phyloP scores from a whole-genome alignment of 805 yeast species.

The Candida endomychidarum region DNA sequence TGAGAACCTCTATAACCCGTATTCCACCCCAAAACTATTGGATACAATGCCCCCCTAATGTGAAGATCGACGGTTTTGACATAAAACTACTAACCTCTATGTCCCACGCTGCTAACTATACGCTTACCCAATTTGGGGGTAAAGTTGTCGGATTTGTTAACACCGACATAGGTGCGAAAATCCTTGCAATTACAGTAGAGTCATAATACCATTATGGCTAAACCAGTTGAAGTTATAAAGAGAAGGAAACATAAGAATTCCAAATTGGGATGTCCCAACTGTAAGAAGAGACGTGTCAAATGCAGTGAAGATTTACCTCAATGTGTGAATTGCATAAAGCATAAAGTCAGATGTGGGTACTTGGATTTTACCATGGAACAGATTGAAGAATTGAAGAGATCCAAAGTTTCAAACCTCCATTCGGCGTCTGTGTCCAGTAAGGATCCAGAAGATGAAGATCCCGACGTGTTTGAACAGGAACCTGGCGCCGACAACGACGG shows the following conservation, averaged over 20 bases:
- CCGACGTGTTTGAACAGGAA: background rate
- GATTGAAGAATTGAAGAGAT: constrained; percentile 25
- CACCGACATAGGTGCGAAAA: constrained; percentile 5
- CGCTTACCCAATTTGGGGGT: too few relatives aligned
- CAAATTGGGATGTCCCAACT: constrained; percentile 48
- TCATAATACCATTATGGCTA: background rate
- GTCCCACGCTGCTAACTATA: too few relatives aligned
- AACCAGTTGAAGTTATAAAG: constrained; percentile 9
- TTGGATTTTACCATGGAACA: constrained; percentile 34
- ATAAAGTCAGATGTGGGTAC: constrained; percentile 40
- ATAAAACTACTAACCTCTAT: too few relatives aligned
- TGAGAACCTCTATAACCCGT: too few relatives aligned
- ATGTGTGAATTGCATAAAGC: constrained; percentile 41
- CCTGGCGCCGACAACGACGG: too few relatives aligned
- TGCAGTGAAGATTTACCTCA: constrained; percentile 44
- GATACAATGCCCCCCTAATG: too few relatives aligned
- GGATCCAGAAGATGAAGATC: background rate
- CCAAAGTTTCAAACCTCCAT: constrained; percentile 14
- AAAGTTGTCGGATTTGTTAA: too few relatives aligned
- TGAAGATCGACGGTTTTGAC: too few relatives aligned
- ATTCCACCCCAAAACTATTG: too few relatives aligned
- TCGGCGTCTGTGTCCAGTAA: background rate
- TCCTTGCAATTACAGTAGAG: background rate
- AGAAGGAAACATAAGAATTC: constrained; percentile 34
- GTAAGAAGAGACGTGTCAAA: constrained; percentile 51